phyloP scores from a whole-genome alignment of 2,329 filamentous ascomycete genomes.

The Dactylella cylindrospora region DNA sequence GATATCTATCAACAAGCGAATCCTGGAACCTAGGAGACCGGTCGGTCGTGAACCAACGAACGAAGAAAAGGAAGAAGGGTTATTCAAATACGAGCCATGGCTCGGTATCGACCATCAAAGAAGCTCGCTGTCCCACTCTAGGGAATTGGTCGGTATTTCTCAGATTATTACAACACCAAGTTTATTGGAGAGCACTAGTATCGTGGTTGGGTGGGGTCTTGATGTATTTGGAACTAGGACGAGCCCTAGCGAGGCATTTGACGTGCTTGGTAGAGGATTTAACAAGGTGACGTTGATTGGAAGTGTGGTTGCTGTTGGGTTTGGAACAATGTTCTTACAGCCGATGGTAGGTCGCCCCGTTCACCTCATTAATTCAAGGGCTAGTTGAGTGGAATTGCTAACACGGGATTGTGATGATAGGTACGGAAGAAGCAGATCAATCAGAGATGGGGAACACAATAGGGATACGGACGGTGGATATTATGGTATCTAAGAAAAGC shows the following conservation, averaged over 20 bases:
- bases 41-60: conserved; percentile 79
- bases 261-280: conserved; percentile 89
- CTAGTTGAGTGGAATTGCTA: conserved; percentile 24
- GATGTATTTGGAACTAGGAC: conserved; percentile 87
- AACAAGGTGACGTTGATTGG: conserved; percentile 81
- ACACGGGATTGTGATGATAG: conserved; percentile 48
- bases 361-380: conserved; percentile 1
- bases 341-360: conserved; percentile 72
- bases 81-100: conserved; percentile 72
- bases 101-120: conserved; percentile 78
- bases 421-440: conserved; percentile 59
- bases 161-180: conserved; percentile 74
- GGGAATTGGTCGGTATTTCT: conserved; percentile 75
- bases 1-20: conserved; percentile 72
- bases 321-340: conserved; percentile 74
- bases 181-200: conserved; percentile 83
- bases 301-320: conserved; percentile 77
- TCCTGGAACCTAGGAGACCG: conserved; percentile 83
- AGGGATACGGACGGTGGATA: no score
- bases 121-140: conserved; percentile 75
- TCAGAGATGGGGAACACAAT: conserved; percentile 48
- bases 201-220: conserved; percentile 83
- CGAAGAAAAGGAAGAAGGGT: conserved; percentile 78
- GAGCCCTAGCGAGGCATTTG: conserved; percentile 85
- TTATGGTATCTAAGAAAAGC: no score